These are phyloP conservation scores for Rutstroemia sp. DNA, from an alignment of 2,329 filamentous ascomycete genomes.

Conservation along the genomic window DNA sequence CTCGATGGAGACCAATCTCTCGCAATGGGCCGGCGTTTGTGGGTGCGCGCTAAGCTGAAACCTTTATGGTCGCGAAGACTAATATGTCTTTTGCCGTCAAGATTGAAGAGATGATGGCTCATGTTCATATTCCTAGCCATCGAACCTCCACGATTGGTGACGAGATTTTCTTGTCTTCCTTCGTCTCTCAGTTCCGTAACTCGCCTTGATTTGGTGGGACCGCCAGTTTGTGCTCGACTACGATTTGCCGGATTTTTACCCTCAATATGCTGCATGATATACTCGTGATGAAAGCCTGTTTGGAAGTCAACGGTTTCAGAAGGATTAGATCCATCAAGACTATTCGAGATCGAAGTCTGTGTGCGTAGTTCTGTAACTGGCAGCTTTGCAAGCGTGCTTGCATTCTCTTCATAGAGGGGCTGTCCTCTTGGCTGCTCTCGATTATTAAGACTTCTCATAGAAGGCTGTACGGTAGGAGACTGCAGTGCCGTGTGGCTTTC, in stretches of 20 bases:
- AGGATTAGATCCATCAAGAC: slow-evolving; percentile 19
- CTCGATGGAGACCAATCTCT: slow-evolving; percentile 62
- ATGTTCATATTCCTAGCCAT: slow-evolving; percentile 10
- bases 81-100: slow-evolving; percentile 45
- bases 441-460: not conserved
- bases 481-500: not conserved
- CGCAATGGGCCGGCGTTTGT: slow-evolving; percentile 58
- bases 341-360: slow-evolving; percentile 10
- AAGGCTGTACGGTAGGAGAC: not conserved
- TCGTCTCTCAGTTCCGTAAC: slow-evolving; percentile 1
- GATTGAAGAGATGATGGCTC: slow-evolving; percentile 27
- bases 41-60: slow-evolving; percentile 46
- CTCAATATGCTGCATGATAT: slow-evolving; percentile 12
- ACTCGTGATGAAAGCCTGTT: slow-evolving; percentile 16
- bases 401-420: slow-evolving; percentile 6
- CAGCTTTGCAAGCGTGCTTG: slow-evolving; percentile 1
- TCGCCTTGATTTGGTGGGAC: slow-evolving; percentile 11
- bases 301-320: slow-evolving; percentile 23
- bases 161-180: not conserved
- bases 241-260: slow-evolving; percentile 1
- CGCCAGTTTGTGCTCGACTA: slow-evolving; percentile 15
- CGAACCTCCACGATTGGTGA: slow-evolving; percentile 4
- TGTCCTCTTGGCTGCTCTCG: not conserved
- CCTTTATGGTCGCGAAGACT: slow-evolving; percentile 41
- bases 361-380: not conserved